phyloP scores from a whole-genome alignment of 1,284 basidiomycete genomes.

The Austropuccinia psidii region DNA sequence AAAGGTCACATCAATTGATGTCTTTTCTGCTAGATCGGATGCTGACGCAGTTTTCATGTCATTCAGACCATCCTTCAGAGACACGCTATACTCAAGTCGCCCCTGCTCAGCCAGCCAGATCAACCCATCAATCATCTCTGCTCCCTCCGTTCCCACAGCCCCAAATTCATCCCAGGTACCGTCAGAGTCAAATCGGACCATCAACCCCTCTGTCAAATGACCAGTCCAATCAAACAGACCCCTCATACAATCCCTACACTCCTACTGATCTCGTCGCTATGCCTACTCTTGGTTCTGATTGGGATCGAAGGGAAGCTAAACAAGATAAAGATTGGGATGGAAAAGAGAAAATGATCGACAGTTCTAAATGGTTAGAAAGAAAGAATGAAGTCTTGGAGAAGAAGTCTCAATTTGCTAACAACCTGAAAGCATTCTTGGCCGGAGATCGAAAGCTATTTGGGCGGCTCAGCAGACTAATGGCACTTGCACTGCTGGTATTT shows the following conservation, averaged over 20 bases:
- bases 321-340: constrained; percentile 29
- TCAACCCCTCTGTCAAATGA: neutral
- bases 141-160: neutral
- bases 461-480: constrained; percentile 7
- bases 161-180: neutral
- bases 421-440: neutral
- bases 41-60: neutral
- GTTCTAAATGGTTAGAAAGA: constrained; percentile 1
- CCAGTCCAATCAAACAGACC: neutral
- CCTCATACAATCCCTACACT: neutral
- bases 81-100: neutral
- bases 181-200: neutral
- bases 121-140: neutral
- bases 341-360: constrained; percentile 6
- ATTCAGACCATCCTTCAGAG: neutral
- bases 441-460: neutral
- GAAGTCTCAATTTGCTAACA: neutral
- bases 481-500: neutral
- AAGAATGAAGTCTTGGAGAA: neutral
- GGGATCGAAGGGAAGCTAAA: neutral
- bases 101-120: neutral
- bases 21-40: neutral
- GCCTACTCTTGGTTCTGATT: constrained; percentile 26
- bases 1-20: neutral
- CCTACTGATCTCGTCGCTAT: constrained; percentile 6